These are phyloP conservation scores for Groenewaldozyma salmanticensis DNA, from an alignment of 805 yeast species.

Conservation along the genomic window DNA sequence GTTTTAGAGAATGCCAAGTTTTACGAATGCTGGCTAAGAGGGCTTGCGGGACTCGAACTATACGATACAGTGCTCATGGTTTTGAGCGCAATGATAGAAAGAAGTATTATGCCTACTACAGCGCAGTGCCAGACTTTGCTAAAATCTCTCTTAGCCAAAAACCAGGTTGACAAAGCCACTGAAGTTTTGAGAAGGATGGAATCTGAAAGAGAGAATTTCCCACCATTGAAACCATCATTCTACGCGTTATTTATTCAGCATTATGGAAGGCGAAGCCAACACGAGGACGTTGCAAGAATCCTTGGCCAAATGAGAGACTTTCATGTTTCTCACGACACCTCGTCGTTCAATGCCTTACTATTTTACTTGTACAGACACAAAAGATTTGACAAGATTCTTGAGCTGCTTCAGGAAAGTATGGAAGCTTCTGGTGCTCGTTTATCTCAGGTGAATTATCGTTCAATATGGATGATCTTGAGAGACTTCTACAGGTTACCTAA, in stretches of 20 bases:
- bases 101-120: constrained; percentile 7
- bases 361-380: constrained; percentile 12
- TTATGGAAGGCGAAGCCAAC: constrained; percentile 12
- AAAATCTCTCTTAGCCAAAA: constrained; percentile 11
- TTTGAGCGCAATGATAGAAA: constrained; percentile 15
- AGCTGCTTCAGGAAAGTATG: constrained; percentile 2
- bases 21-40: constrained; percentile 18
- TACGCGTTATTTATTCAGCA: constrained; percentile 16
- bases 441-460: constrained; percentile 10
- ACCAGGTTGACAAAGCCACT: constrained; percentile 8
- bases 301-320: constrained; percentile 8
- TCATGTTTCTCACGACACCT: constrained; percentile 7
- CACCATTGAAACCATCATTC: constrained; percentile 8
- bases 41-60: constrained; percentile 14
- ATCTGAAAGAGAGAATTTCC: constrained; percentile 4
- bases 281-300: constrained; percentile 6
- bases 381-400: constrained; percentile 6
- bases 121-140: constrained; percentile 11
- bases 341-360: constrained; percentile 13
- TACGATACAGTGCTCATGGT: constrained; percentile 14
- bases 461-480: constrained; percentile 11
- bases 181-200: constrained; percentile 11
- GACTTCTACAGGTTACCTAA: constrained; percentile 7
- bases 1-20: constrained; percentile 14
- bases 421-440: constrained; percentile 1